phyloP scores from a whole-genome alignment of 2,329 filamentous ascomycete species.

The Parastagonospora avenae region DNA sequence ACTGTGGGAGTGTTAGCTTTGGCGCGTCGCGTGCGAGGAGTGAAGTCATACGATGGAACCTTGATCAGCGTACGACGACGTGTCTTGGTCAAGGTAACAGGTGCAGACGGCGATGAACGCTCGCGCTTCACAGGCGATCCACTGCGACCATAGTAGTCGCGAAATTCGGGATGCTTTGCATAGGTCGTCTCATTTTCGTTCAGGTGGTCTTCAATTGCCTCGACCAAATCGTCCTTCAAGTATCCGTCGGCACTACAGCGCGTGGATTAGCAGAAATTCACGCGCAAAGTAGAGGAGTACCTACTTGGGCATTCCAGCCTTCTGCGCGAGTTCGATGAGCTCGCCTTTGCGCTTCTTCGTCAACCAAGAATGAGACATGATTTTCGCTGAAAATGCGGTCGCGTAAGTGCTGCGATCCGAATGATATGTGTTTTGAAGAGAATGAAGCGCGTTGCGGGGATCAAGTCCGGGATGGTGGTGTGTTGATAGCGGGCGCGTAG shows the following conservation, averaged over 20 bases:
- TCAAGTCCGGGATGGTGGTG: slow-evolving; percentile 20
- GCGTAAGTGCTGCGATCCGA: slow-evolving; percentile 56
- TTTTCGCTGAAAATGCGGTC: slow-evolving; percentile 49
- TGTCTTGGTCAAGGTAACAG: slow-evolving; percentile 38
- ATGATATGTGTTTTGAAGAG: slow-evolving; percentile 19
- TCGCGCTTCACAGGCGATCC: slow-evolving; percentile 61
- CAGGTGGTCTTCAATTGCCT: slow-evolving; percentile 39
- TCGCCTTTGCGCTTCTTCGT: slow-evolving; percentile 82
- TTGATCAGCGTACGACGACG: slow-evolving; percentile 44
- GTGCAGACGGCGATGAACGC: slow-evolving; percentile 39
- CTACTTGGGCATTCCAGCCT: slow-evolving; percentile 74
- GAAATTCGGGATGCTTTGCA: slow-evolving; percentile 66
- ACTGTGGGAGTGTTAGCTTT: slow-evolving; percentile 38
- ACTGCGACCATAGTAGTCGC: slow-evolving; percentile 75
- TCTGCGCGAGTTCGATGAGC: slow-evolving; percentile 73
- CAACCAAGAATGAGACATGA: slow-evolving; percentile 74
- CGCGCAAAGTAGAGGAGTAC: slow-evolving; percentile 40
- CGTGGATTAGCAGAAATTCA: slow-evolving; percentile 13
- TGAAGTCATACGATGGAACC: slow-evolving; percentile 36
- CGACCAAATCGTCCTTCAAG: slow-evolving; percentile 80
- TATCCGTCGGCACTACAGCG: slow-evolving; percentile 66
- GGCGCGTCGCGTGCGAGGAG: slow-evolving; percentile 26
- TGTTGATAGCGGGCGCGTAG: slow-evolving; percentile 28
- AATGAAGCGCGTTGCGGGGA: slow-evolving; percentile 19
- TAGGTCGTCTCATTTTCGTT: slow-evolving; percentile 69